A percentile compares a stretch with the other conserved stretches of the same genome.
These are phyloP conservation scores for Caloboletus inedulis DNA, from an alignment of 1,284 basidiomycete genomes.

Conservation along the genomic window DNA sequence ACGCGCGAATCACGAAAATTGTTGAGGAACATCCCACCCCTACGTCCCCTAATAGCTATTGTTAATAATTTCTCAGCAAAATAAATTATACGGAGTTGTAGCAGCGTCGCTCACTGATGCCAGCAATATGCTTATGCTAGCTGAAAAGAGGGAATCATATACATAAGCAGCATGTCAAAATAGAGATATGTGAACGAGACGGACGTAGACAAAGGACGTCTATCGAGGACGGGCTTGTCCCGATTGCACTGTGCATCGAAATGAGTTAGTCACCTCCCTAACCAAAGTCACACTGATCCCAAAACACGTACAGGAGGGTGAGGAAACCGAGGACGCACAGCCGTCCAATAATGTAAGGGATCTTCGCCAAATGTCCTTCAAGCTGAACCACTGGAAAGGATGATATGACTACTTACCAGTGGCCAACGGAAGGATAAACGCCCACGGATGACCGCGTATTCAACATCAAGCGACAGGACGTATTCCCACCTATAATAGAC, in stretches of 20 bases:
- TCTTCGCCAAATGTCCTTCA: conserved; percentile 4
- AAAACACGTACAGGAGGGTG: conserved; percentile 12
- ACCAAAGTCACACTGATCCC: neutral
- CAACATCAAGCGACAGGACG: conserved; percentile 12
- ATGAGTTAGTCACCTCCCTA: neutral
- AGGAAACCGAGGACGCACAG: conserved; percentile 9
- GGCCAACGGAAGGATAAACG: conserved; percentile 18
- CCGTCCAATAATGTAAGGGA: conserved; percentile 24
- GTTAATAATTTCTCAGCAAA: neutral
- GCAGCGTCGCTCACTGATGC: conserved; percentile 4
- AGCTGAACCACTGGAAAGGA: neutral
- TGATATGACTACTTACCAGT: conserved; percentile 15
- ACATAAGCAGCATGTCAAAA: conserved; percentile 1
- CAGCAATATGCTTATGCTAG: neutral
- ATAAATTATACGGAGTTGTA: no score
- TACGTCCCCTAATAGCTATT: conserved; percentile 5
- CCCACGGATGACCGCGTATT: conserved; percentile 14
- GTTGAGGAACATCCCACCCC: conserved; percentile 22
- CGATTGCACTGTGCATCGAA: conserved; percentile 3
- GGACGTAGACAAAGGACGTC: conserved; percentile 12
- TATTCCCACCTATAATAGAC: conserved; percentile 30
- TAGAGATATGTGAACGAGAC: neutral
- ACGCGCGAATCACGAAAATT: conserved; percentile 29
- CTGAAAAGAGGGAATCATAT: conserved; percentile 2
- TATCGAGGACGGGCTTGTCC: neutral